phyloP scores from a whole-genome alignment of 257 asterid genomes.

The Striga asiatica region DNA sequence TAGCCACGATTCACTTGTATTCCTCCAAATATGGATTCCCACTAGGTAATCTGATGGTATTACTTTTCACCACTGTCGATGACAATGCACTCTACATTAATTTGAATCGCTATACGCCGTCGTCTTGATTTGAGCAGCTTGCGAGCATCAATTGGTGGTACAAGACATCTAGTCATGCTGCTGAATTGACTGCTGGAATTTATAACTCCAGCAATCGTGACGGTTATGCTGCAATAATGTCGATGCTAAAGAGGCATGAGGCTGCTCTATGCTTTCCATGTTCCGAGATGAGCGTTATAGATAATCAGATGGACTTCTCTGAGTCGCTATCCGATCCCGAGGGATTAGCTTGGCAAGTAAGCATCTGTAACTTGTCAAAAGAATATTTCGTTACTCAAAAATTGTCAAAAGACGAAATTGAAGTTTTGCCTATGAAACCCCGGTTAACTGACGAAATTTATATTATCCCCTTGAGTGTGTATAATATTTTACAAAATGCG shows the following conservation, averaged over 20 bases:
- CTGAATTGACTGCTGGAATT: slow-evolving; percentile 78
- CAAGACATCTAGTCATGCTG: slow-evolving; percentile 90
- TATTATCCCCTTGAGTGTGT: too few species aligned
- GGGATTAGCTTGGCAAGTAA: slow-evolving; percentile 86
- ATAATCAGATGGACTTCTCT: slow-evolving; percentile 39
- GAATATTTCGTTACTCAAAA: too few species aligned
- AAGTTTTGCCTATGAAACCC: not conserved
- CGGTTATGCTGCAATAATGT: slow-evolving; percentile 59
- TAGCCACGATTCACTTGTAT: not conserved
- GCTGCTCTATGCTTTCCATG: slow-evolving; percentile 46
- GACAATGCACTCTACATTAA: not conserved
- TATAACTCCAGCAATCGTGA: slow-evolving; percentile 69
- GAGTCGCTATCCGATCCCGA: slow-evolving; percentile 66
- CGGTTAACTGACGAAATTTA: not conserved
- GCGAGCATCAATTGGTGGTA: slow-evolving; percentile 93
- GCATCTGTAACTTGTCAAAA: slow-evolving; percentile 18
- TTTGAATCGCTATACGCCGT: not conserved
- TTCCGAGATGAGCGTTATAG: slow-evolving; percentile 36
- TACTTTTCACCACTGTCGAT: slow-evolving; percentile 1
- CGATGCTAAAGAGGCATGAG: slow-evolving; percentile 59
- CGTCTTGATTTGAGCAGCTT: slow-evolving; percentile 33
- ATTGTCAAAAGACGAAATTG: not conserved
- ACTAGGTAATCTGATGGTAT: not conserved
- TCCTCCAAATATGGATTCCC: not conserved
- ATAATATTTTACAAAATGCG: too few species aligned